Evolutionary conservation across 192 early-diverging fungal genomes (phyloP).

Genomic region (Entophlyctis luteolus): DNA sequence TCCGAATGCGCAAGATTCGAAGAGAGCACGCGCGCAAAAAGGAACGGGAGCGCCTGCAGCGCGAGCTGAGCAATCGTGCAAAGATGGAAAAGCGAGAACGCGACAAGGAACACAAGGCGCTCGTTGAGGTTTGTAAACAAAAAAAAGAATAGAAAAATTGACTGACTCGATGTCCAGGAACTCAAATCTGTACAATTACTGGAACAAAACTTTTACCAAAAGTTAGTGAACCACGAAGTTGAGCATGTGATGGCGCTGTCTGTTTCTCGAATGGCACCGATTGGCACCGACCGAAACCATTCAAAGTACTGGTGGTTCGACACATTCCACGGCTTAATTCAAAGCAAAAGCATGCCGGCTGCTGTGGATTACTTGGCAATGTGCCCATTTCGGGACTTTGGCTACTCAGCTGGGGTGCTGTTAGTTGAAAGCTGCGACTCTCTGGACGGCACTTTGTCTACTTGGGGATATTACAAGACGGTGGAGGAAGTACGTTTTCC

Average conservation of each 20-base stretch:
- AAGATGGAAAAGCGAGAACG: slow-evolving; percentile 30
- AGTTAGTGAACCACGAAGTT: slow-evolving; percentile 67
- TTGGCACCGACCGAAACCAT: slow-evolving; percentile 82
- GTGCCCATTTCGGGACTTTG: background rate
- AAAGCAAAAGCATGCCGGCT: slow-evolving; percentile 29
- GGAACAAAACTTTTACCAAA: slow-evolving; percentile 46
- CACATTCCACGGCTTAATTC: slow-evolving; percentile 58
- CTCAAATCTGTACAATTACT: slow-evolving; percentile 53
- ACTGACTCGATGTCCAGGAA: slow-evolving; percentile 27
- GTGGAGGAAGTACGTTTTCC: slow-evolving; percentile 37
- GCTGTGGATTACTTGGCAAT: slow-evolving; percentile 11
- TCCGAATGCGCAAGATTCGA: slow-evolving; percentile 8
- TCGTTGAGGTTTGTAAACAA: slow-evolving; percentile 1
- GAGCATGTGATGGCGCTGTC: slow-evolving; percentile 58
- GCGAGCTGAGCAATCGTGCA: slow-evolving; percentile 37
- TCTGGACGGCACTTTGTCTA: slow-evolving; percentile 22
- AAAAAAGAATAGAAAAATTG: too few species aligned
- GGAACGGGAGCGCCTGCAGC: slow-evolving; percentile 37
- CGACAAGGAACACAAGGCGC: slow-evolving; percentile 26
- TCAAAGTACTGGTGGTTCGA: slow-evolving; percentile 93
- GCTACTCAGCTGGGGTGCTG: slow-evolving; percentile 32
- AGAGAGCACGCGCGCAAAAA: slow-evolving; percentile 31
- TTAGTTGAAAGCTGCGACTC: slow-evolving; percentile 50
- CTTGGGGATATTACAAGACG: slow-evolving; percentile 51
- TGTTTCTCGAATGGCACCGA: slow-evolving; percentile 63